Evolutionary conservation across 768 basidiomycete species (phyloP).

Genomic region (Suillus subaureus): DNA sequence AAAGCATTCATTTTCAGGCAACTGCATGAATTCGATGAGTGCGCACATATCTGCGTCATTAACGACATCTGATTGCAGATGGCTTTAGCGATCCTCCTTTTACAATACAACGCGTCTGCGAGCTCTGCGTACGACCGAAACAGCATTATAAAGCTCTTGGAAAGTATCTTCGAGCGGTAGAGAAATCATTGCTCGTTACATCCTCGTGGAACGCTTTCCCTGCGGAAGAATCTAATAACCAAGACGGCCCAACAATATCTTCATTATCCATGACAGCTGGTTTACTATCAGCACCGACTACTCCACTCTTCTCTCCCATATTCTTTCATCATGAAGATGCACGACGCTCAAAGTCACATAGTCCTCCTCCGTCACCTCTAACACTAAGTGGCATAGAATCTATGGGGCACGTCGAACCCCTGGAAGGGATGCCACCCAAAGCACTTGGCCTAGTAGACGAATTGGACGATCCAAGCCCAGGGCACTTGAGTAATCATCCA

Average conservation of each 20-base stretch:
- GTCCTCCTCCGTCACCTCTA: constrained; percentile 78
- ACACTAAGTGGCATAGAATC: constrained; percentile 45
- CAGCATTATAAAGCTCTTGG: constrained; percentile 76
- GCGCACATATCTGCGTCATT: constrained; percentile 26
- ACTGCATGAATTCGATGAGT: constrained; percentile 79
- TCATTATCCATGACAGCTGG: constrained; percentile 46
- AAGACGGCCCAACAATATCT: constrained; percentile 29
- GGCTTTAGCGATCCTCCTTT: constrained; percentile 65
- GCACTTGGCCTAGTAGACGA: constrained; percentile 82
- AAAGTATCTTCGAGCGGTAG: constrained; percentile 87
- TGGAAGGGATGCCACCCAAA: constrained; percentile 41
- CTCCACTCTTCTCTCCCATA: constrained; percentile 86
- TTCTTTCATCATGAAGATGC: constrained; percentile 86
- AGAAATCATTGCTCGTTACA: constrained; percentile 81
- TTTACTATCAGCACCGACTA: constrained; percentile 62
- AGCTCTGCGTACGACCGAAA: constrained; percentile 70
- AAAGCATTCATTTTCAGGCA: constrained; percentile 60
- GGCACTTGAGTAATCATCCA: constrained; percentile 82
- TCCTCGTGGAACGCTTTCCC: constrained; percentile 78
- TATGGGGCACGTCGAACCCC: constrained; percentile 35
- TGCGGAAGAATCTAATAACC: constrained; percentile 33
- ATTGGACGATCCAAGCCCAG: constrained; percentile 81
- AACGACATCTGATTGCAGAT: constrained; percentile 12
- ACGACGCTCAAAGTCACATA: constrained; percentile 75
- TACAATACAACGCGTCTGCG: constrained; percentile 88